Conservation (phyloP, 495 filamentous ascomycete genomes). For the Peziza echinospora region DNA sequence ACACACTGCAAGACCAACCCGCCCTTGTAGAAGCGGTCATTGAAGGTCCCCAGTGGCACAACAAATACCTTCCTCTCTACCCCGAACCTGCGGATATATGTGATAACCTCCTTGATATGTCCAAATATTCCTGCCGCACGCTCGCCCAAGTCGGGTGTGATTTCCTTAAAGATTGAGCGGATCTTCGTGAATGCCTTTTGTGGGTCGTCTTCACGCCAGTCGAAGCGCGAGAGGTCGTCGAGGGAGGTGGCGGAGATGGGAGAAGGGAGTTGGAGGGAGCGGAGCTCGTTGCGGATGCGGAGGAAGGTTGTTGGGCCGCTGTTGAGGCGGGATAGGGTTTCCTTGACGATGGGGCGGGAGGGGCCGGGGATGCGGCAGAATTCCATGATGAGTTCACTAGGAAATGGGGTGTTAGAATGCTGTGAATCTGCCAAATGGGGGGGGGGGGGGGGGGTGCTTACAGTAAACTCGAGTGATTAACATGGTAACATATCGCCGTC, state of each 20-base stretch:
- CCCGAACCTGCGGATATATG: slow-evolving; percentile 51
- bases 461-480: slow-evolving; percentile 79
- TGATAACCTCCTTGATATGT: slow-evolving; percentile 52
- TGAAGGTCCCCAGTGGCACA: slow-evolving; percentile 65
- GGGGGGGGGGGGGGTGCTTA: slow-evolving; percentile 20
- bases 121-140: slow-evolving; percentile 52
- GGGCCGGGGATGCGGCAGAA: slow-evolving; percentile 55
- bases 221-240: slow-evolving; percentile 75
- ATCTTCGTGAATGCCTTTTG: slow-evolving; percentile 53
- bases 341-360: slow-evolving; percentile 51
- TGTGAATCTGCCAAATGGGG: not conserved
- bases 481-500: slow-evolving; percentile 65
- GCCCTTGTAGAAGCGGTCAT: slow-evolving; percentile 78
- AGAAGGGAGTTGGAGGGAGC: slow-evolving; percentile 36
- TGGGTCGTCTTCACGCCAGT: slow-evolving; percentile 65
- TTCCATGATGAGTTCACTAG: slow-evolving; percentile 53
- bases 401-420: not conserved
- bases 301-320: slow-evolving; percentile 63
- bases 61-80: slow-evolving; percentile 64
- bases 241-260: slow-evolving; percentile 73
- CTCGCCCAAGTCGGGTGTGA: slow-evolving; percentile 33
- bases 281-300: slow-evolving; percentile 64
- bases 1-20: slow-evolving; percentile 81
- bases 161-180: slow-evolving; percentile 49
- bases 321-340: slow-evolving; percentile 72